Evolutionary conservation across 352 stramenopile species (phyloP).

Genomic region (Globisporangium okanoganense): DNA sequence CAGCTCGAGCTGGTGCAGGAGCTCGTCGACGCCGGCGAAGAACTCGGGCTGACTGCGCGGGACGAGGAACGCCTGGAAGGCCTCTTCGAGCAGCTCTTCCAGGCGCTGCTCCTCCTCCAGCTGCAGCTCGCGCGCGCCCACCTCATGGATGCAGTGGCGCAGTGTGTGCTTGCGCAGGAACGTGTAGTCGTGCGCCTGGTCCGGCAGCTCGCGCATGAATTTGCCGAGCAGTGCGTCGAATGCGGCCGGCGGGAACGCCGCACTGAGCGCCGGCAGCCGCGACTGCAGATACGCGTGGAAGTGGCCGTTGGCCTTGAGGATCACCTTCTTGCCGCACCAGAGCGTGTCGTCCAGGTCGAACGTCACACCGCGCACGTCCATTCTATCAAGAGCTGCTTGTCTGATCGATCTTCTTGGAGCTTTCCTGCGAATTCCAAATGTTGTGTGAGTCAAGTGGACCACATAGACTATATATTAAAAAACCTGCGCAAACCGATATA

Average conservation of each 20-base stretch:
- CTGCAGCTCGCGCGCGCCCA: conserved; percentile 20
- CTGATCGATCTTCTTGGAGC: background rate
- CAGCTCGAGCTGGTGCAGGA: conserved; percentile 35
- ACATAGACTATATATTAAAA: background rate
- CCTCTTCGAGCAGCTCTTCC: conserved; percentile 41
- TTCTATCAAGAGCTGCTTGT: background rate
- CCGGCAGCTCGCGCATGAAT: conserved; percentile 39
- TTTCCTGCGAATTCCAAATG: background rate
- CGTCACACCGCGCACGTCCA: conserved; percentile 44
- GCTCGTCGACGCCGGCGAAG: conserved; percentile 48
- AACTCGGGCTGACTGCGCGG: conserved; percentile 55
- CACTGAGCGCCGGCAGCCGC: conserved; percentile 27
- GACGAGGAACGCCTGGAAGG: conserved; percentile 55
- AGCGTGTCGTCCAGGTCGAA: conserved; percentile 83
- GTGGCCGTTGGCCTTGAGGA: conserved; percentile 33
- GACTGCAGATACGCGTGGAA: conserved; percentile 50
- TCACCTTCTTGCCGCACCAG: conserved; percentile 55
- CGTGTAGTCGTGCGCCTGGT: conserved; percentile 62
- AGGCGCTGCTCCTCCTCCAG: conserved; percentile 18
- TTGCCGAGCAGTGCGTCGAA: conserved; percentile 39
- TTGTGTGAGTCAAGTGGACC: background rate
- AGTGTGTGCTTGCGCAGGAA: conserved; percentile 62
- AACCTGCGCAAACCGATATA: background rate
- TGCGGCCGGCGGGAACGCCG: conserved; percentile 33
- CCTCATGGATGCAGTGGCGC: conserved; percentile 32